Evolutionary conservation across 768 basidiomycete genomes (phyloP), one percentile per base, ranked within the genome.

Genomic region (Auricularia auricula-judae): DNA sequence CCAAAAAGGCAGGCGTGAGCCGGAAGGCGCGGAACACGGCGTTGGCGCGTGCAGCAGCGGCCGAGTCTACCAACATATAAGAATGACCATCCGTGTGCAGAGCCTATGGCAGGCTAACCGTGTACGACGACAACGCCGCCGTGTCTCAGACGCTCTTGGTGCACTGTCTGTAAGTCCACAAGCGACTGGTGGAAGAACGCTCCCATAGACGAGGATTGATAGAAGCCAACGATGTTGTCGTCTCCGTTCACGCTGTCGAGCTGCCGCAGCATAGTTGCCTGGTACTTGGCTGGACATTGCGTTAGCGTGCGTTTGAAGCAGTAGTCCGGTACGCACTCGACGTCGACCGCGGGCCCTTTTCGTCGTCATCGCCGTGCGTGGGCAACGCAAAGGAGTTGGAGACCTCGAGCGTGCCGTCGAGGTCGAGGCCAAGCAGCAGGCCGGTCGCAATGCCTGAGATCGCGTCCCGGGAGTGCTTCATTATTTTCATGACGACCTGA

Each of bases 191-290:
- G 90, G 75, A 88, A 89, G 74, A 93, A 93, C 3, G 91, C 89
- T 53, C 91, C 91, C 44, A 92, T 81, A 8, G 86, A 85, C 34
- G 88, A 92, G 54, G 90, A 89, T 72, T 96, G 92, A 78, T 98
- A 98, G 75, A 96, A 93, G 44, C 95, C 95, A 64, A 97, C 88
- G 39, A 94, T 84, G 68, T 87, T 92, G 75, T 96, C 93, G 71
- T 95, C 93, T 43, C 87, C 85, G 70, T 91, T 88, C 63, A 95
- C 93, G 73, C 95, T 93, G 72, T 91, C 90, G 71, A 98, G 79
- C 29, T 89, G 88, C 64, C 89, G 85, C 58, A 94, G 79, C 91
- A 94, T 91, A 65, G 86, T 82, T 42, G 82, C 79, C 75, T 94
- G 91, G 73, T 93, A 93, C 56, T 90, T 88, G 64, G 81, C 88